These are phyloP conservation scores for Cladophialophora chaetospira DNA, from an alignment of 2,329 filamentous ascomycete species.

Conservation along the genomic window DNA sequence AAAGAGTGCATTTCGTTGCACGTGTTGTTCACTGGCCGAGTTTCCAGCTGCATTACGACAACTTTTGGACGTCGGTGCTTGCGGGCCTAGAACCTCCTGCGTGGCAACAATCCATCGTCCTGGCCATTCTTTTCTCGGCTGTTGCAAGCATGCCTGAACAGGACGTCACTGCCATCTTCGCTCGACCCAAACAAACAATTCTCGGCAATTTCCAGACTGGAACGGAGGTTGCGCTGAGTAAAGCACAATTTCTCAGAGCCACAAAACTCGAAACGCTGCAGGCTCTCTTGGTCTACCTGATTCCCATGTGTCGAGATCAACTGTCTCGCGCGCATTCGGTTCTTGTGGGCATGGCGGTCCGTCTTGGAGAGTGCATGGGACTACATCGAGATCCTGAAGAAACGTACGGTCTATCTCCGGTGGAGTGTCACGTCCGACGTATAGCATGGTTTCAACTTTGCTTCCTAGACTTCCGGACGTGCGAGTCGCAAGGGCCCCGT, in stretches of 20 bases:
- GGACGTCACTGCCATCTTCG: conserved; percentile 55
- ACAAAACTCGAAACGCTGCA: conserved; percentile 74
- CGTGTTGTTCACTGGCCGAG: conserved; percentile 68
- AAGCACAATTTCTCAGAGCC: conserved; percentile 71
- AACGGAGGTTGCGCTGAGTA: conserved; percentile 67
- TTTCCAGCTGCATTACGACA: conserved; percentile 65
- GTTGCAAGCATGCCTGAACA: conserved; percentile 66
- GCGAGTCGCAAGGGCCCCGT: conserved; percentile 71
- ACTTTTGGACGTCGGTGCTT: conserved; percentile 66
- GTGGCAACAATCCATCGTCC: conserved; percentile 68
- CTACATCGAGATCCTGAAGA: conserved; percentile 70
- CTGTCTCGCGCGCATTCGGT: conserved; percentile 74
- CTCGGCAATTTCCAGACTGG: conserved; percentile 66
- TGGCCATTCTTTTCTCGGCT: conserved; percentile 69
- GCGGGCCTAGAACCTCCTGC: conserved; percentile 62
- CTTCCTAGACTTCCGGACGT: conserved; percentile 73
- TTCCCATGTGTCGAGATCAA: conserved; percentile 71
- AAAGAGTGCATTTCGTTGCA: conserved; percentile 68
- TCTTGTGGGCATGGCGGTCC: conserved; percentile 69
- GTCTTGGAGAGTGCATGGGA: conserved; percentile 76
- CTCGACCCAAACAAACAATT: conserved; percentile 58
- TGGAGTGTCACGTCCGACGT: conserved; percentile 71
- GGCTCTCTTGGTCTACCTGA: conserved; percentile 69
- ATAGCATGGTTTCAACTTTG: conserved; percentile 78
- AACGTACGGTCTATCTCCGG: conserved; percentile 62